Evolutionary conservation across 306 rosid species (phyloP), one percentile per base, ranked within the genome.

Genomic region (Arachis stenosperma): DNA sequence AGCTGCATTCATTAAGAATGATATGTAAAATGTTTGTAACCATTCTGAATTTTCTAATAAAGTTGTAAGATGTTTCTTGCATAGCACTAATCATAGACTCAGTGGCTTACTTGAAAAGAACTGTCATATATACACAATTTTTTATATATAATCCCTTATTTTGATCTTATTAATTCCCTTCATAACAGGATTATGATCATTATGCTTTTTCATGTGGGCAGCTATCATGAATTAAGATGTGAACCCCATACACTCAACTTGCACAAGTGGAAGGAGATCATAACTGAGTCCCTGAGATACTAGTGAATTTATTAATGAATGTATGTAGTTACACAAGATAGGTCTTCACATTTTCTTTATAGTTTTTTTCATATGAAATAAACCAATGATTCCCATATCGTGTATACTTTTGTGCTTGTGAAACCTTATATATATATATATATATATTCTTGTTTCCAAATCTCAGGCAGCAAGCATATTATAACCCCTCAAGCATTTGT

Each of bases 111-210:
- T 22, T 22, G 27, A 22, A 22, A 22, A 22, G 27, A 22, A 22
- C 27, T 22, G 27, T 22, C 1, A 22, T 22, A 22, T 22, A 22
- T 74, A 83, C 88, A 70, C 90, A 83, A 47, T 83, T 81, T 17
- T 22, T 22, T 22, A 22, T 22, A 22, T 79, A 81, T 43, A 78
- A 77, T 17, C 87, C 83, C 40, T 75, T 88, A 33, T 86, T 86
- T 75, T 88, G 90, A 81, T 81, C 3, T 86, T 90, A 79, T 77
- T 88, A 78, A 78, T 81, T 53, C 92, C 90, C 85, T 5, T 86
- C 88, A 33, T 85, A 90, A 7, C 61, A 69, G 17, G 84, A 88
- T 59, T 86, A 82, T 74, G 82, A 77, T 33, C 83, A 77, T 77
- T 46, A 82, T 88, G 8, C 78, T 86, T 66, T 68, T 80, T 86